Percentiles rank a stretch among this genome's conserved stretches.
Conservation (phyloP, 495 filamentous ascomycete species). For the Umbilicaria muhlenbergii region DNA sequence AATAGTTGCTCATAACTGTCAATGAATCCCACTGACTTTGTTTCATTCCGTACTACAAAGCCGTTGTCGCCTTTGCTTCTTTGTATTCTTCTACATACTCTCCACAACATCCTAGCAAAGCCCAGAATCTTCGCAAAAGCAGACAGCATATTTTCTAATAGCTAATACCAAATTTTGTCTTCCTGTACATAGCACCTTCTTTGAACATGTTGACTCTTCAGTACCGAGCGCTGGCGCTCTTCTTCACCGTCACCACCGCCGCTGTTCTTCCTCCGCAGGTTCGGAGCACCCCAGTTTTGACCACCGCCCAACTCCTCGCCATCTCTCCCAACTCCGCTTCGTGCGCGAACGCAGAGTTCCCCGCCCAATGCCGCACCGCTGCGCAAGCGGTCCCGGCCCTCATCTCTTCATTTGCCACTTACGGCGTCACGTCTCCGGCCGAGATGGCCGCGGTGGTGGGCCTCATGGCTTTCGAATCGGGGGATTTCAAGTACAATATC, state of each 20-base stretch:
- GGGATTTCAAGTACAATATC: conserved; percentile 49
- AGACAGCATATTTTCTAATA: too few species aligned
- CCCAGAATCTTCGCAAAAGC: too few species aligned
- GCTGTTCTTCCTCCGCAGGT: neutral
- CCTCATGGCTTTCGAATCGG: conserved; percentile 53
- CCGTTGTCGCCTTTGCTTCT: too few species aligned
- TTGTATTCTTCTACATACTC: too few species aligned
- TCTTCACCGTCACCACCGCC: conserved; percentile 1
- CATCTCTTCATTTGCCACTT: conserved; percentile 35
- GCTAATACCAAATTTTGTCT: too few species aligned
- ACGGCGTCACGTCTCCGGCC: conserved; percentile 32
- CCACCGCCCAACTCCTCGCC: conserved; percentile 27
- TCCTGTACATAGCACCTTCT: too few species aligned
- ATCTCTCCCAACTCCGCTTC: conserved; percentile 33
- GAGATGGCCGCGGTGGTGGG: conserved; percentile 49
- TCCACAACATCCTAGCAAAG: too few species aligned
- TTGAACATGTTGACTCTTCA: too few species aligned
- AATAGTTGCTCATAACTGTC: too few species aligned
- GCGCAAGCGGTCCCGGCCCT: conserved; percentile 43
- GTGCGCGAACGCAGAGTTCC: conserved; percentile 26
- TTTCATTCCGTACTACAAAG: too few species aligned
- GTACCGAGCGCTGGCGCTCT: conserved; percentile 4
- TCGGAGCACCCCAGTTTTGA: conserved; percentile 12
- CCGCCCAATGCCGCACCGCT: conserved; percentile 52
- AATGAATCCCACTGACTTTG: too few species aligned